These are phyloP conservation scores for Medicago truncatula DNA, from an alignment of 306 rosid genomes.

Conservation along the genomic window MtrunA17r5.0-ANR NC_053044.1:52921001-52921500, in stretches of 20 bases:
- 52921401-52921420: slow-evolving; percentile 57
- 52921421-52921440: slow-evolving; percentile 90
- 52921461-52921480: slow-evolving; percentile 91
- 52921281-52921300: not conserved
- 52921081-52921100: slow-evolving; percentile 20
- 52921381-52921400: slow-evolving; percentile 29
- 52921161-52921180: slow-evolving; percentile 25
- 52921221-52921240: slow-evolving; percentile 16
- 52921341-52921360: slow-evolving; percentile 1
- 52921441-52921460: slow-evolving; percentile 96
- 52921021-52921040: slow-evolving; percentile 83
- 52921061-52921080: slow-evolving; percentile 40
- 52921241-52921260: slow-evolving; percentile 14
- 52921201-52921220: slow-evolving; percentile 6
- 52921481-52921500: slow-evolving; percentile 85
- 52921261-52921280: not conserved
- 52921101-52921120: not conserved
- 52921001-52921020: slow-evolving; percentile 75
- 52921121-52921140: not conserved
- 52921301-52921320: slow-evolving; percentile 7
- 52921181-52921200: not conserved
- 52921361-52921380: slow-evolving; percentile 16
- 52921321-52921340: slow-evolving; percentile 22
- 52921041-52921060: slow-evolving; percentile 57
- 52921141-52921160: slow-evolving; percentile 19